Conservation (phyloP, 78 protist species). For the Thecamonas trahens region DNA sequence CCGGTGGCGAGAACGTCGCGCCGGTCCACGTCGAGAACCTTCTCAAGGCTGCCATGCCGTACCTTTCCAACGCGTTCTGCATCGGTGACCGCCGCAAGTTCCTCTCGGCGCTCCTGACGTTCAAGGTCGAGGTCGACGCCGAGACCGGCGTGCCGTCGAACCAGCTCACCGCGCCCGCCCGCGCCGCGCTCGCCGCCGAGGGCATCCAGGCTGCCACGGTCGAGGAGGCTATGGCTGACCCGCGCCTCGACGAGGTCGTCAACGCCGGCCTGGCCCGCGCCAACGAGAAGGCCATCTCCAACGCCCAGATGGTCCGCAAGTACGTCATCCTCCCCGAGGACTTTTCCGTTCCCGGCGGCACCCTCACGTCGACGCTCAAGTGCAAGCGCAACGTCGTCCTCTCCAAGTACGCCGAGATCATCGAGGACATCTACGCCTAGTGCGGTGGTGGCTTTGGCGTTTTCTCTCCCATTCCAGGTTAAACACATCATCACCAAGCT, state of each 20-base stretch:
- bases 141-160: neutral
- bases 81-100: conserved; percentile 69
- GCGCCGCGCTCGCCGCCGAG: conserved; percentile 3
- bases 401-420: conserved; percentile 29
- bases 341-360: conserved; percentile 39
- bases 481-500: no score
- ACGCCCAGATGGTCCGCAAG: conserved; percentile 44
- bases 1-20: conserved; percentile 90
- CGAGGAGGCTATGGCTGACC: conserved; percentile 25
- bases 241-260: conserved; percentile 10
- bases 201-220: conserved; percentile 15
- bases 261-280: conserved; percentile 21
- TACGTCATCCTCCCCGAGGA: conserved; percentile 42
- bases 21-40: conserved; percentile 72
- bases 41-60: conserved; percentile 9
- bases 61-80: conserved; percentile 22
- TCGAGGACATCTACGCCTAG: conserved; percentile 52
- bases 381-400: conserved; percentile 46
- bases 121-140: conserved; percentile 6
- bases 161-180: neutral
- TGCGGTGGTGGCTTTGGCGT: no score
- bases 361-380: conserved; percentile 71
- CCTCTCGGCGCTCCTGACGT: conserved; percentile 25
- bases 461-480: no score
- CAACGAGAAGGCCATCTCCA: conserved; percentile 35